Evolutionary conservation across 352 stramenopile genomes (phyloP), one percentile per base, ranked within the genome.

Genomic region (Phytophthora chlamydospora): DNA sequence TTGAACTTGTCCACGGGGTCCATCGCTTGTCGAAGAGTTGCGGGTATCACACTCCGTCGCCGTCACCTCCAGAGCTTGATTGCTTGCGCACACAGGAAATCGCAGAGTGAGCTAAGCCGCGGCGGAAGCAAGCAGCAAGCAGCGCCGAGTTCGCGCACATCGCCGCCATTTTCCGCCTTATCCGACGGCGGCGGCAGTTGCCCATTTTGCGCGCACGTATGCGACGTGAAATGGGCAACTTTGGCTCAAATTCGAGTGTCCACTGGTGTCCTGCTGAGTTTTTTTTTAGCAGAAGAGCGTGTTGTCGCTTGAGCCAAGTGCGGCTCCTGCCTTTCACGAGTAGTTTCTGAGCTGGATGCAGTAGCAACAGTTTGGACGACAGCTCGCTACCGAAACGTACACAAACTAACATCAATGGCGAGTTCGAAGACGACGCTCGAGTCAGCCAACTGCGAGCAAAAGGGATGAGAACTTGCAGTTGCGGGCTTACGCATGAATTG

Each of bases 1-100:
- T 93, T 95, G 75, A 95, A 95, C 33, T 73, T 49, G 35, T 72
- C 66, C 16, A 89, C 64, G 31, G 66, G 40, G 21, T 81, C 59
- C 77, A 89, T 85, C 10, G 40, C 34, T 58, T 43, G 14, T 40
- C 31, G 12, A 54, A 4, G 8, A 43, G 42, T 43, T 56, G 47
- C 47, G 51, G n/a, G 32, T 34, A 13, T 41, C 32, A 16, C 29
- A 5, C 13, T 14, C 12, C 17, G 14, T 57, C 17, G 21, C 35
- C 21, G 21, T 24, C 21, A 24, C 21, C 21, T 24, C 21, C 27
- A 51, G 45, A 32, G 29, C 50, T 58, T 13, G 36, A 43, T 24
- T 19, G 4, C 38, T 65, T 69, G 14, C 11, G 43, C 8, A 44
- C 48, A 19, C 19, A 47, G 52, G 13, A 58, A 72, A 62, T 68